Evolutionary conservation across 1,284 basidiomycete genomes (phyloP), one percentile per base, ranked within the genome.

Genomic region (Puccinia horiana): DNA sequence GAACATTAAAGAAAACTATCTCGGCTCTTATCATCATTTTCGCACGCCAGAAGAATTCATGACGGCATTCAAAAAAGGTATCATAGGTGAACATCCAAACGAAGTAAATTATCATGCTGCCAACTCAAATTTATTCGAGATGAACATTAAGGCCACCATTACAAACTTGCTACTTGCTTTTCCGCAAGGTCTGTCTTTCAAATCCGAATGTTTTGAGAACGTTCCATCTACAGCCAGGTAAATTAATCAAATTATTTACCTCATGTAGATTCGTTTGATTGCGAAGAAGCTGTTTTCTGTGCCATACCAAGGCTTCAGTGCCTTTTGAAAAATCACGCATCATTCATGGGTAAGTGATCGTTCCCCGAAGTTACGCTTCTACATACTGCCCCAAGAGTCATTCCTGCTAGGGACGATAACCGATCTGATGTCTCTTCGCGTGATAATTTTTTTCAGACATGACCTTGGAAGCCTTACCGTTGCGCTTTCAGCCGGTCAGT

Each of bases 1-100:
- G 91, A 91, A 92, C 69, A 85, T 96, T 76, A 91, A 92, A 79
- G 94, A 96, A 85, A 96, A 97, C 86, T 97, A 97, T 87, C 91
- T 96, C 81, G 95, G 95, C 26, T 90, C 90, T 4, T 97, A 95
- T 87, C 96, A 94, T 0, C 93, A 95, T 84, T 97, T 95, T 85
- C 92, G 92, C 9, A 83, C 70, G 11, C 81, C 67, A 29, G 58
- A 82, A 49, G 76, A 74, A 69, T 47, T 73, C 81, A 47, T 65
- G 35, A 26, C 56, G 69, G 49, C 69, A 40, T 69, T 65, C 37
- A 40, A 65, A 63, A 54, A 52, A 26, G 35, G 83, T 14, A 56
- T 61, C 32, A 29, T 76, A 11, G 74, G 74, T 26, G 74, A 61
- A 23, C 54, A 44, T 56, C 74, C 56, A 32, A 37, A 76, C 11